Base-by-base conservation (phyloP, 352 stramenopile species). In the Thalassiosira mediterranea region DNA sequence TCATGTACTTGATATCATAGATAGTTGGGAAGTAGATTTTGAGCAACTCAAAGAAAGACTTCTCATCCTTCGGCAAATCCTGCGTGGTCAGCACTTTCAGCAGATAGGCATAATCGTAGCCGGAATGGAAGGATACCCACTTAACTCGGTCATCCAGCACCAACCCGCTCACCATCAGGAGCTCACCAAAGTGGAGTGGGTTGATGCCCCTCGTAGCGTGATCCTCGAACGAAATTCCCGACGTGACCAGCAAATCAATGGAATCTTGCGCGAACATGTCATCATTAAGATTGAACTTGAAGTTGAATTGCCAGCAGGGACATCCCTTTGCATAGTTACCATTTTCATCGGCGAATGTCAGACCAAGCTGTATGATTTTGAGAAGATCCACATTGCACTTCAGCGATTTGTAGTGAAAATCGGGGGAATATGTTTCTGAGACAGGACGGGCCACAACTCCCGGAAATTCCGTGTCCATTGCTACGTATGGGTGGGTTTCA, bases 401-500 rank as follows among this genome's bases (percentile, higher is more conserved):
- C 72, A 98, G 82, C 23, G 95, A 98, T 72, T 92, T 91, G 90
- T 99, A 99, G 86, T 98, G 95, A 89, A 98, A 99, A 76, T 99
- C 96, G 5, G 93, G 93, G 48, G 94, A 96, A 64, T 90, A 93
- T 69, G 97, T 96, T 72, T 98, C 97, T 4, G 96, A 96, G 25
- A 99, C 97, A 17, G 97, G 97, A 15, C 97, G 95, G 8, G 97
- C 97, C 34, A 99, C 97, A 13, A 99, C 96, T 49, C 97, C 97
- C 4, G 97, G 97, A 86, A 99, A 99, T 90, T 99, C 97, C 2
- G 97, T 99, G 86, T 99, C 97, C 97, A 99, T 99, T 25, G 97
- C 97, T 34, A 99, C 95, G 86, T 98, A 99, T 46, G 95, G 97
- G 78, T 98, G 97, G 46, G 93, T 95, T 60, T 96, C 93, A 59